Base-by-base conservation (phyloP, 2,329 filamentous ascomycete species). In the Pezicula carpinea region DNA sequence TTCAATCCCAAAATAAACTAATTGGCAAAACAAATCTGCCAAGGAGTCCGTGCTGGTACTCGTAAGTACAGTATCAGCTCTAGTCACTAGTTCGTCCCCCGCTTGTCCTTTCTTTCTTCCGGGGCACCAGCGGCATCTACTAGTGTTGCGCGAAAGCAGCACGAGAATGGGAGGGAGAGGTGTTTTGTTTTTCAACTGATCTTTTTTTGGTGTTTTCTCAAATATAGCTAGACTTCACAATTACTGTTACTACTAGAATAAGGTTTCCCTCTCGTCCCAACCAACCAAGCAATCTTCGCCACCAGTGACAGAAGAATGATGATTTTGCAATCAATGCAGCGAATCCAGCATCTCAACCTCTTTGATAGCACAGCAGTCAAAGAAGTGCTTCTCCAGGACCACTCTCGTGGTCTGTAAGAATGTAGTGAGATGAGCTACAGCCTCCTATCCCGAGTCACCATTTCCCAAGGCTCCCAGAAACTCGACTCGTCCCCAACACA, bases 401-500 rank as follows among this genome's bases (percentile, higher is more conserved):
- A 19, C 5, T 40, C 26, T 40, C 38, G 29, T 36, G 22, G 26
- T 19, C 15, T 43, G 42, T 53, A 48, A 50, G 55, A 53, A 60
- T 57, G 55, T 55, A 59, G 58, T 60, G 58, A 56, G 57, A 60
- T 60, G 59, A 59, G 43, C 59, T 61, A 59, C 55, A 57, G 44
- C 54, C 53, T 44, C 47, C 46, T 23, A 13, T 21, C 39, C 29
- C 26, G 18, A 23, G 6, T 19, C 38, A 22, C 18, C 18, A 19
- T 4, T 17, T 44, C 34, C 38, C n/a, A n/a, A 32, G 22, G 17
- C 41, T 23, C 44, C 41, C 42, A 39, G n/a, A 32, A 49, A 44
- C 42, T 26, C 47, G 21, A n/a, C 21, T 29, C 18, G 15, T 45
- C 34, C 31, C 40, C 23, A 17, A 32, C 36, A 22, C 32, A 44